Base-by-base conservation (phyloP, 1,139 yeast species). In the Nakaseomyces glabratus region DNA sequence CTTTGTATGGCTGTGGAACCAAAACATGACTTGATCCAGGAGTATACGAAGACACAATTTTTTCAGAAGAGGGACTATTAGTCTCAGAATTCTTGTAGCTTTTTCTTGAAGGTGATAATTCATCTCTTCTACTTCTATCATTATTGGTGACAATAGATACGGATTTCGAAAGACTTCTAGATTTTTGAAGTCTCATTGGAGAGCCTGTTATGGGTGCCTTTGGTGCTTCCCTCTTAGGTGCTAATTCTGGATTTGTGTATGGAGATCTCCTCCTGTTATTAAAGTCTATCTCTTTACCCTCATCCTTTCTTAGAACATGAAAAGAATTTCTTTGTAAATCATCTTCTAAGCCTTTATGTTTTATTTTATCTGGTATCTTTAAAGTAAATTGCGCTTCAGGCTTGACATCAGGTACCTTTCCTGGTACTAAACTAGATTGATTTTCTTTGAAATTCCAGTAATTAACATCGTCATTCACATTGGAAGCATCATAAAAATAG, bases 241-340 rank as follows among this genome's bases (percentile, higher is more conserved):
- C 71, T 16, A 81, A 54, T 24, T 51, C 58, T 4, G 62, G 44
- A 48, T 47, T 53, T 1, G 48, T 76, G 48, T 72, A 80, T 1
- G 94, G 93, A 0, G 93, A 78, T 34, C 76, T 75, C 29, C 94
- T 62, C 36, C 88, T 65, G 48, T 82, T 78, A 49, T 84, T 93
- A 53, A 84, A 82, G 58, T 85, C 86, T 39, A 84, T 82, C 51
- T 81, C 93, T 19, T 72, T 62, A 11, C 70, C 65, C 17, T 61
- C 69, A 28, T 71, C 74, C n/a, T 76, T 73, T 23, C 88, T 59
- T 10, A 82, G 67, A 0, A 82, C 80, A 42, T 79, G 68, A 51
- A 84, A 82, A 0, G 82, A 63, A 16, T 20, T 19, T 10, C 12
- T 17, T 9, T 14, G 33, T 13, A 20, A 10, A 8, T 20, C 24